Base-by-base conservation (phyloP, 1,284 basidiomycete genomes). In the Cryptococcus hybrid region DNA sequence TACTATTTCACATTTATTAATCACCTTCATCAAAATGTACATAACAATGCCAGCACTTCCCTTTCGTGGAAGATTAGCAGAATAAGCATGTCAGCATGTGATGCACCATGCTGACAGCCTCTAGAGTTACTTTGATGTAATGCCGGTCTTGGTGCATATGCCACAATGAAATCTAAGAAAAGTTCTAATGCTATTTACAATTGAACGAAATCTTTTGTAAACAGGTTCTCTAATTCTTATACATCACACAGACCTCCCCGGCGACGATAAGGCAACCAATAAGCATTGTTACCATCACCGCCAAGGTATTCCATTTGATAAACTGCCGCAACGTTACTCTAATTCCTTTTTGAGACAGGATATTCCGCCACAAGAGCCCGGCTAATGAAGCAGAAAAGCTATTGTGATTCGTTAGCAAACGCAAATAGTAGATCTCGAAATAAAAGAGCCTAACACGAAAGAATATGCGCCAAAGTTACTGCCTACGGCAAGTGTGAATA, bases 401-500 rank as follows among this genome's bases (percentile, higher is more conserved):
- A 54, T 1, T 9, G 9, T 9, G 13, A 3, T 8, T 7, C 18
- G n/a, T 47, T 30, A 47, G n/a, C 24, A 51, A 24, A n/a, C 11
- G 7, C 18, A 39, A 13, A 11, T 18, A 11, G n/a, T 54, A 3
- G 54, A 47, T 36, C 9, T 7, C 7, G n/a, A 8, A 9, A 13
- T 24, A 13, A 39, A 15, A 54, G 15, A 47, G 30, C 44, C 73
- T 62, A 55, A 93, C 12, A 91, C 91, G 67, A 92, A 89, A 55
- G 88, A 90, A 67, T 95, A 88, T 1, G 95, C 94, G 6, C 94
- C 94, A 47, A 93, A 89, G 73, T 97, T 98, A 55, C 86, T 89
- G 0, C 90, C 89, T 9, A 90, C 75, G 0, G 89, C 89, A n/a
- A 90, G 82, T 3, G 88, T 80, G 69, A 84, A 86, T 57, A 79